Evolutionary conservation across 2,329 filamentous ascomycete species (phyloP).

Genomic region (Aspergillus flavus): DNA sequence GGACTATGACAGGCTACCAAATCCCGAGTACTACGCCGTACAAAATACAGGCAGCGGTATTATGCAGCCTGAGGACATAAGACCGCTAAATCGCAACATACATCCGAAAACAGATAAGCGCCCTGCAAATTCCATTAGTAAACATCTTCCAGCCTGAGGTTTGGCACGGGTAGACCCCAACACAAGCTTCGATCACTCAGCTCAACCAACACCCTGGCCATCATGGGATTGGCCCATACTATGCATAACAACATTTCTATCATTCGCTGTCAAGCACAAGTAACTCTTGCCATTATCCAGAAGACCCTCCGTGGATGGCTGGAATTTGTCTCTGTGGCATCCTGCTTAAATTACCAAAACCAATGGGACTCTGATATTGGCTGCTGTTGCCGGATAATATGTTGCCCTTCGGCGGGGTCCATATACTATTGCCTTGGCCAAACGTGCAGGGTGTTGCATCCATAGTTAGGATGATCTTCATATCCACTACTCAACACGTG

Average conservation of each 20-base stretch:
- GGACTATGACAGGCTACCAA: not conserved
- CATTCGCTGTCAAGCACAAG: not conserved
- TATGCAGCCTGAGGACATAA: not conserved
- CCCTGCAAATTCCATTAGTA: not conserved
- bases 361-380: not conserved
- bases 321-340: not conserved
- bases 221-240: not conserved
- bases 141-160: not conserved
- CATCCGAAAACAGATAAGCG: not conserved
- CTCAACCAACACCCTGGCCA: not conserved
- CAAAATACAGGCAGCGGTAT: not conserved
- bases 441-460: not conserved
- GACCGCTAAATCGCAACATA: not conserved
- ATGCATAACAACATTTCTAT: not conserved
- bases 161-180: not conserved
- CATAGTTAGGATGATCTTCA: not conserved
- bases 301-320: not conserved
- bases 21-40: not conserved
- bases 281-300: not conserved
- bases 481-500: not conserved
- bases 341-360: not conserved
- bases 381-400: not conserved
- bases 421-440: not conserved
- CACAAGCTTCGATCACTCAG: constrained; percentile 1
- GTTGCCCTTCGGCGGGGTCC: no score